A percentile compares a stretch with the other conserved stretches of the same genome.
phyloP scores from a whole-genome alignment of 129 eudicot species.

The Chrysanthemum lavandulifolium region DNA sequence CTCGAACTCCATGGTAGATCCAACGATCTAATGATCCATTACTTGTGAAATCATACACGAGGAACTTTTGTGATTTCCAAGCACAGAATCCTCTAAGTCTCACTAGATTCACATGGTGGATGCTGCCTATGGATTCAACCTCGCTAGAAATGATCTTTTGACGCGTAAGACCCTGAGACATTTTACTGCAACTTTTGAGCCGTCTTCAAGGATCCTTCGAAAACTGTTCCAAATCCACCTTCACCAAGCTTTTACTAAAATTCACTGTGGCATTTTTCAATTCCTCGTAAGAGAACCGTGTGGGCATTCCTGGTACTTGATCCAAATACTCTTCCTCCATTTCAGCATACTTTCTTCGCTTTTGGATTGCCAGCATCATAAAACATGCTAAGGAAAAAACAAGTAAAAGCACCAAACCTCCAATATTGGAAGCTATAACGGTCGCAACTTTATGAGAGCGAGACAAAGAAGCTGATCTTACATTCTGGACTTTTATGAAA shows the following conservation, averaged over 20 bases:
- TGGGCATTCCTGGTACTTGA: conserved; percentile 31
- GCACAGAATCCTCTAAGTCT: conserved; percentile 40
- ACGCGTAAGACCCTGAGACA: conserved; percentile 13
- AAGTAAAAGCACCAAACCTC: conserved; percentile 9
- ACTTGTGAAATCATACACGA: conserved; percentile 30
- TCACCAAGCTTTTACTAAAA: conserved; percentile 50
- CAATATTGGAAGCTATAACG: not conserved
- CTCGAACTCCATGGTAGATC: conserved; percentile 34
- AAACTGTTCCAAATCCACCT: conserved; percentile 50
- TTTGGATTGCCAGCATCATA: not conserved
- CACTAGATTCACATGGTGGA: conserved; percentile 38
- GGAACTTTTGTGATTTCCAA: conserved; percentile 22
- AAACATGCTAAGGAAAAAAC: not conserved
- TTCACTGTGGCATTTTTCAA: conserved; percentile 28
- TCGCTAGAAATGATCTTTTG: conserved; percentile 30
- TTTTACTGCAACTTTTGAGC: conserved; percentile 30
- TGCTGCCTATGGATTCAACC: conserved; percentile 37
- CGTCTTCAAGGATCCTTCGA: conserved; percentile 17
- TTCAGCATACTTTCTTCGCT: not conserved
- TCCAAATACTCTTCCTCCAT: conserved; percentile 29
- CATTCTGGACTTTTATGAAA: no score
- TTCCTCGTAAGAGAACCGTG: conserved; percentile 38
- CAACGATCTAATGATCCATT: conserved; percentile 35
- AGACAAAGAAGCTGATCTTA: no score
- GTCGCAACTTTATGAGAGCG: no score